A percentile compares a stretch with the other conserved stretches of the same genome.
Evolutionary conservation across 1,284 basidiomycete genomes (phyloP).

Genomic region (Ustilago trichophora): DNA sequence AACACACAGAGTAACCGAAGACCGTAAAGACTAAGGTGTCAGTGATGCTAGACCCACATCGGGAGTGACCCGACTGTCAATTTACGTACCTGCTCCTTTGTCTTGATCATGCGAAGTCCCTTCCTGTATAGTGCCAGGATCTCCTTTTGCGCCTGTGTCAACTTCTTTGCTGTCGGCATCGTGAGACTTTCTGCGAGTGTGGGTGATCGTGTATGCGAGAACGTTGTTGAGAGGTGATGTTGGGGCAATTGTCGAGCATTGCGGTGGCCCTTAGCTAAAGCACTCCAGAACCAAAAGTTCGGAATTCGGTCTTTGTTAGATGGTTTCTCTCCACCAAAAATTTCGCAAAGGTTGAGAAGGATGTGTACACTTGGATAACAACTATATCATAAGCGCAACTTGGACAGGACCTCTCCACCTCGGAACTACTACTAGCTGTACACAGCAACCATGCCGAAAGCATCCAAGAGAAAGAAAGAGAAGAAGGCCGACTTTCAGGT

Average conservation of each 20-base stretch:
- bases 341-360: conserved; percentile 8
- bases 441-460: conserved; percentile 38
- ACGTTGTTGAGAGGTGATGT: background rate
- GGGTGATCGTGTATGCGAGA: too few species aligned
- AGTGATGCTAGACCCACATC: background rate
- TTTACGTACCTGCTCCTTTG: conserved; percentile 55
- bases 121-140: conserved; percentile 57
- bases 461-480: conserved; percentile 46
- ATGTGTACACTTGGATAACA: background rate
- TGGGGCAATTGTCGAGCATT: background rate
- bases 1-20: too few species aligned
- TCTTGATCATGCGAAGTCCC: conserved; percentile 55
- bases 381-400: too few species aligned
- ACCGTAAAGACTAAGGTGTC: background rate
- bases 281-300: conserved; percentile 1
- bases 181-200: background rate
- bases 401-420: background rate
- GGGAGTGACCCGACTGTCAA: background rate
- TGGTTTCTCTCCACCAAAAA: conserved; percentile 8
- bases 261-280: conserved; percentile 13
- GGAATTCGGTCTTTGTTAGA: conserved; percentile 12
- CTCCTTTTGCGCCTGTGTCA: conserved; percentile 54
- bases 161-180: conserved; percentile 32
- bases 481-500: conserved; percentile 51
- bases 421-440: background rate